Base-by-base conservation (phyloP, 768 basidiomycete species). In the Pleurotus eryngii region DNA sequence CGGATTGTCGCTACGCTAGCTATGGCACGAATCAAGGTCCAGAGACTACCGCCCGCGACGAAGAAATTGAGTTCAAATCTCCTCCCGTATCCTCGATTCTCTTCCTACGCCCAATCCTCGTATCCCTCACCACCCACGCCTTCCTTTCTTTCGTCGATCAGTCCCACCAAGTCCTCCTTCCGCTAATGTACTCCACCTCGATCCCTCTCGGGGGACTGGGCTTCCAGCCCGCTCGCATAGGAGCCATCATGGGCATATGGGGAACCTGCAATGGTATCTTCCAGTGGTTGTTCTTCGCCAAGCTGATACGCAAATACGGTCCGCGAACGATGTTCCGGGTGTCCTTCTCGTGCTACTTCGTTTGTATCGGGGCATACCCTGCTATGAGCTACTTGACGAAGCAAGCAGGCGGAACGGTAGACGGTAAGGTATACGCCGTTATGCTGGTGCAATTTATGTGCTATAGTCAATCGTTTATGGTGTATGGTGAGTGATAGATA, bases 201-300 rank as follows among this genome's bases (percentile, higher is more conserved):
- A 67, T 82, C 46, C 68, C 70, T 14, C 72, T 79, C 1, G 89
- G 89, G 20, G 89, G 89, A 1, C 78, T 90, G 4, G 87, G 87
- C 3, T 72, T 91, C 40, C 70, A 76, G 20, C 85, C 90, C 0
- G 77, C 80, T 42, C 64, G 68, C 4, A 91, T 91, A 38, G 89
- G 89, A 5, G 68, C 73, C 26, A 80, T 85, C 56, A 76, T 86
- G 59, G 76, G 80, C n/a, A 57, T 67, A 4, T 79, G 73, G 58
- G 86, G 86, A 7, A 57, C 82, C 14, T 62, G 76, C 54, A 84
- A 81, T 59, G 80, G 79, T 37, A 15, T 81, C 55, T 65, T 83
- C 63, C 82, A 83, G 62, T 27, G 45, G 43, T 9, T 56, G 6
- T 42, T 26, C 11, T 47, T 56, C 12, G 43, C 20, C 3, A 46